A percentile compares a stretch with the other conserved stretches of the same genome.
These are phyloP conservation scores for Leccinum longicurvipes DNA, from an alignment of 768 basidiomycete species.

Conservation along the genomic window DNA sequence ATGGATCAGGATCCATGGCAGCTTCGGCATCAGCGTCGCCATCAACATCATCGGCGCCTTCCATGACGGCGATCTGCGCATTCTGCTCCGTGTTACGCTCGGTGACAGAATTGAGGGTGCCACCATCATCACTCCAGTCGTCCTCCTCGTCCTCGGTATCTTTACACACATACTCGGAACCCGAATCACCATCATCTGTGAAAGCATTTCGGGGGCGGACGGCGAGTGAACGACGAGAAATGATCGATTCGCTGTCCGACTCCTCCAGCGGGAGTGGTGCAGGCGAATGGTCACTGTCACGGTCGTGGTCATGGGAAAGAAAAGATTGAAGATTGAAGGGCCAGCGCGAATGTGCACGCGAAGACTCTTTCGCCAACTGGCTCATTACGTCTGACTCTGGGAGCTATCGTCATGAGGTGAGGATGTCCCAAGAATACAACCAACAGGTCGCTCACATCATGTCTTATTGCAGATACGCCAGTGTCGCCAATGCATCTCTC, in stretches of 20 bases:
- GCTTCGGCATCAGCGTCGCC: no score
- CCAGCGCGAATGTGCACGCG: slow-evolving; percentile 72
- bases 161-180: slow-evolving; percentile 52
- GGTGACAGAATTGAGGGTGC: slow-evolving; percentile 70
- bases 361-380: slow-evolving; percentile 47
- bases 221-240: slow-evolving; percentile 35
- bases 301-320: slow-evolving; percentile 51
- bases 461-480: no score
- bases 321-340: slow-evolving; percentile 75
- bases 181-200: slow-evolving; percentile 57
- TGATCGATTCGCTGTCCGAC: slow-evolving; percentile 46
- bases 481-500: no score
- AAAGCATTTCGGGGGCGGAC: slow-evolving; percentile 61
- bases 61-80: slow-evolving; percentile 44
- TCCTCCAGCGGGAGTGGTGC: slow-evolving; percentile 55
- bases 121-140: slow-evolving; percentile 56
- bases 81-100: slow-evolving; percentile 88
- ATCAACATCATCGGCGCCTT: slow-evolving; percentile 20
- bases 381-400: no score
- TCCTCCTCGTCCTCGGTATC: slow-evolving; percentile 57
- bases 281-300: slow-evolving; percentile 54
- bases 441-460: no score
- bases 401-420: no score
- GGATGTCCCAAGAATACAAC: no score
- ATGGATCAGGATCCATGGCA: no score